Evolutionary conservation across 2,329 filamentous ascomycete species (phyloP).

Genomic region (Aspergillus sp.): DNA sequence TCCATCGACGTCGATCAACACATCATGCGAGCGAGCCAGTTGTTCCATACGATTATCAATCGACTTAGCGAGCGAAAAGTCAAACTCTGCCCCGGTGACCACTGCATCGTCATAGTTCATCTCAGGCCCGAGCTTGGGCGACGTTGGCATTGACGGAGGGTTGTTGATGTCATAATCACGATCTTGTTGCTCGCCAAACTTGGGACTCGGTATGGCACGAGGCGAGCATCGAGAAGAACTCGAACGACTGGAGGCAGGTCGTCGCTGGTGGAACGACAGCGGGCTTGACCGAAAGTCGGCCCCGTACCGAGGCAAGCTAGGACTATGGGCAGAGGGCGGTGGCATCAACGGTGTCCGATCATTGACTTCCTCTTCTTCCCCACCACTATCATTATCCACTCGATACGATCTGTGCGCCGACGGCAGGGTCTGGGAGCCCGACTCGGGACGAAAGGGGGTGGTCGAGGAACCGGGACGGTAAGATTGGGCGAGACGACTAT

Average conservation of each 20-base stretch:
- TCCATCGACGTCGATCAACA: conserved; percentile 49
- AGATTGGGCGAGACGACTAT: conserved; percentile 46
- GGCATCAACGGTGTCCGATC: conserved; percentile 60
- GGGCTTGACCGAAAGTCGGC: conserved; percentile 32
- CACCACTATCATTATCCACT: conserved; percentile 32
- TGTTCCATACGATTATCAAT: conserved; percentile 38
- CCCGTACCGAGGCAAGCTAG: conserved; percentile 39
- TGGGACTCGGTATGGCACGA: conserved; percentile 26
- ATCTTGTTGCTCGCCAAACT: conserved; percentile 24
- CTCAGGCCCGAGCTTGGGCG: conserved; percentile 56
- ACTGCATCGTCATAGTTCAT: conserved; percentile 58
- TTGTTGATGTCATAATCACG: conserved; percentile 65
- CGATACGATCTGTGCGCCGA: conserved; percentile 32
- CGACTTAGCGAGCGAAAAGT: conserved; percentile 40
- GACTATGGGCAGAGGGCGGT: conserved; percentile 31
- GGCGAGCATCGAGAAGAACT: conserved; percentile 34
- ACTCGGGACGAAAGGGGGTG: conserved; percentile 48
- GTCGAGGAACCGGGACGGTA: conserved; percentile 39
- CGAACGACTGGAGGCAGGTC: conserved; percentile 27
- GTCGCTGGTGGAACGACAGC: conserved; percentile 28
- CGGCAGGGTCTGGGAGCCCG: conserved; percentile 33
- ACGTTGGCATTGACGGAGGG: conserved; percentile 62
- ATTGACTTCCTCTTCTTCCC: conserved; percentile 41
- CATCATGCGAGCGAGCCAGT: conserved; percentile 35
- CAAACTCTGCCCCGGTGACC: conserved; percentile 46